Evolutionary conservation across 805 yeast genomes (phyloP), one percentile per base, ranked within the genome.

Genomic region (Wickerhamiella lipophila): DNA sequence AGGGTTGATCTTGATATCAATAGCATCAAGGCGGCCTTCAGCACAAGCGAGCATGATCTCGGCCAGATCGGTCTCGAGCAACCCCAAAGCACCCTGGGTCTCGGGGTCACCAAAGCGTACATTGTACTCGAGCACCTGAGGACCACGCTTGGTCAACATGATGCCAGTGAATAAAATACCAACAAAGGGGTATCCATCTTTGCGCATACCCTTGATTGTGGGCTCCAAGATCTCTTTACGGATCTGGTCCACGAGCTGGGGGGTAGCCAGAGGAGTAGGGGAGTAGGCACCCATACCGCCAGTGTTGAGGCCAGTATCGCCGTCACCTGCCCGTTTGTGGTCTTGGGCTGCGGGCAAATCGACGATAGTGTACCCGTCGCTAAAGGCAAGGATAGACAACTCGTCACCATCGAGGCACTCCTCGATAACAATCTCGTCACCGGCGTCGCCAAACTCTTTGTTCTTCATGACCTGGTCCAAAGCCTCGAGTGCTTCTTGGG

Each of bases 261-360:
- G 79, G 16, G 96, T 85, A 16, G 94, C 97, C 54, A 86, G 73
- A 50, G 98, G 98, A 9, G 97, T 94, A 27, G 99, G 99, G 6
- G 97, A 92, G 62, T 92, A 92, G 6, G 97, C 95, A 55, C 99
- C 99, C 99, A 92, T 92, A 55, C 99, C 99, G 57, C 99, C 99
- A 34, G 99, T 92, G 69, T 92, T 92, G 54, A 89, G 74, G 22
- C 99, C 99, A 35, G 78, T 71, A 65, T 92, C 99, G 52, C 88
- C 88, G 60, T 94, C 85, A 49, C 94, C 94, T 57, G 83, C 75
- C 65, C 98, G 80, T 71, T 92, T 92, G 69, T 92, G 99, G 64
- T 92, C 99, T 69, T 92, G 99, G 23, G 97, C 96, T 41, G 97
- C 84, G 39, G 99, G 99, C 51, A 92, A 75, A 63, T 85, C 88